Conservation (phyloP, 1,284 basidiomycete species). For the Puccinia coronata region DNA sequence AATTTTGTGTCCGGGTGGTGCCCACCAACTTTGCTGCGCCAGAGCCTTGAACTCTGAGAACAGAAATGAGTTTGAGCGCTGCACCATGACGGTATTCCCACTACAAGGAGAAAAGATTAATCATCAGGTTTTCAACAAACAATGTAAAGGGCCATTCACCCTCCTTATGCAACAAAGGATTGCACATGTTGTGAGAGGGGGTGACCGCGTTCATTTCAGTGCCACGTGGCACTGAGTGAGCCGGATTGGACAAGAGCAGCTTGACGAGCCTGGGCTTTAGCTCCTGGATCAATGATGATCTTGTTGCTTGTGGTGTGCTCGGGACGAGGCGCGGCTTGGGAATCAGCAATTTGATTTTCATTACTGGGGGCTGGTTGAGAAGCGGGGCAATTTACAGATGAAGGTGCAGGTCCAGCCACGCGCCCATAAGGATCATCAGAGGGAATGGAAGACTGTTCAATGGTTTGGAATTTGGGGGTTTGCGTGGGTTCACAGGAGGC, state of each 20-base stretch:
- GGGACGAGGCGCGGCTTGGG: not conserved
- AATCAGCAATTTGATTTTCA: constrained; percentile 13
- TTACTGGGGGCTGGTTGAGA: constrained; percentile 13
- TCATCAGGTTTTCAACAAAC: constrained; percentile 76
- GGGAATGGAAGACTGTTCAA: constrained; percentile 49
- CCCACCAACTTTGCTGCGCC: constrained; percentile 71
- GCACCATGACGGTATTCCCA: constrained; percentile 97
- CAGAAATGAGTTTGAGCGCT: constrained; percentile 83
- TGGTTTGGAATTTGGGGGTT: constrained; percentile 37
- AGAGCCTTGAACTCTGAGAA: constrained; percentile 81
- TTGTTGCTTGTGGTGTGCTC: constrained; percentile 42
- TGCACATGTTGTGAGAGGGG: constrained; percentile 25
- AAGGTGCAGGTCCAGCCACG: constrained; percentile 51
- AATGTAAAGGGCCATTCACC: constrained; percentile 88
- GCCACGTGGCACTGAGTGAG: constrained; percentile 47
- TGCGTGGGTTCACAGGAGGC: constrained; percentile 8
- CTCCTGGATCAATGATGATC: constrained; percentile 54
- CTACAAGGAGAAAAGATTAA: constrained; percentile 77
- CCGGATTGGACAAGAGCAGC: constrained; percentile 54
- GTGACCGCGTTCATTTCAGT: constrained; percentile 50
- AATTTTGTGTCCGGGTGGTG: constrained; percentile 66
- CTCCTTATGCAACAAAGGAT: constrained; percentile 60
- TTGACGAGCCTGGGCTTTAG: constrained; percentile 57
- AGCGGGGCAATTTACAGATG: constrained; percentile 51
- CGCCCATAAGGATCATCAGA: constrained; percentile 46